Base-by-base conservation (phyloP, 2,329 filamentous ascomycete genomes). In the Ophiostoma montium region DNA sequence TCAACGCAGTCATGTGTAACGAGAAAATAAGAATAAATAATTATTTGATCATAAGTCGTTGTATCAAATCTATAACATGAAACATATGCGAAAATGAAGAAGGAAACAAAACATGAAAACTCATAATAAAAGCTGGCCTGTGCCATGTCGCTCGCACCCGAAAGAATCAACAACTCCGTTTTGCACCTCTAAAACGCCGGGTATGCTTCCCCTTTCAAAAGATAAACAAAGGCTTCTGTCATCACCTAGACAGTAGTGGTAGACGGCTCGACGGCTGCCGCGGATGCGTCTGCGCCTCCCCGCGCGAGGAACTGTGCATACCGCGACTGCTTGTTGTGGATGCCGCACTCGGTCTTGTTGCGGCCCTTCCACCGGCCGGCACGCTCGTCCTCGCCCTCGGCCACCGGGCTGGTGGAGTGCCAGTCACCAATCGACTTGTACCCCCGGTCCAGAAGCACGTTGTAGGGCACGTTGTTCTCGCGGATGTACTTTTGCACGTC, bases 351-450 rank as follows among this genome's bases (percentile, higher is more conserved):
- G 15, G 88, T 94, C 82, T 98, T 98, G 60, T 75, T 70, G 66
- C 88, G 84, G 54, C 92, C 92, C 76, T 95, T 95, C 92, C 92
- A 98, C 57, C 92, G 82, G 51, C 92, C 92, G 9, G 92, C 84
- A 47, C 92, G 83, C 77, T 98, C 92, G 60, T 96, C 92, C 68
- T 98, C 92, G 56, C 86, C 86, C 52, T 90, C 87, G 55, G 75
- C 80, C 53, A 96, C 88, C 12, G 92, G 89, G 58, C 80, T 83
- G 4, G 92, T 98, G 46, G 88, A 95, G 74, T 98, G 92, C 86
- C 89, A 96, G 72, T 98, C 92, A 54, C 92, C 92, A 54, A 98
- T 76, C 56, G 87, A 95, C 76, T 96, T 95, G 76, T 98, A 98
- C n/a, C 92, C 92, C 52, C 73, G 75, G 68, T 95, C 86, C 43